Conservation (phyloP, 805 yeast genomes). For the Starmerella floricola region DNA sequence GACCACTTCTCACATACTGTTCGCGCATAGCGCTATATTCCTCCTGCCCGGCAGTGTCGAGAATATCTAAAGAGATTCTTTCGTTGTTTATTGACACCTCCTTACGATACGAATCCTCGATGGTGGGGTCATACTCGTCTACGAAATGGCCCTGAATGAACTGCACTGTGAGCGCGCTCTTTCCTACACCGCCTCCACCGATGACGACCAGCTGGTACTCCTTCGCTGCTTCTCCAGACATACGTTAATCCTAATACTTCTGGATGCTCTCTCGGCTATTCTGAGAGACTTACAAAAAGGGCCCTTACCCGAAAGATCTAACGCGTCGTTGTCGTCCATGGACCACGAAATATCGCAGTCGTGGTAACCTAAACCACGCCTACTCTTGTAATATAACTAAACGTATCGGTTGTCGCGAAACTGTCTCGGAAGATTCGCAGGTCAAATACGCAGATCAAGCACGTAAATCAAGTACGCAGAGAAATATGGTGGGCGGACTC, state of each 20-base stretch:
- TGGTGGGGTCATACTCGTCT: constrained; percentile 96
- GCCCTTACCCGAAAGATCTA: background rate
- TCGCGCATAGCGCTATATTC: constrained; percentile 90
- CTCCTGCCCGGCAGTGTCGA: constrained; percentile 98
- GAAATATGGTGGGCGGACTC: too few relatives aligned
- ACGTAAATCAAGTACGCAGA: too few relatives aligned
- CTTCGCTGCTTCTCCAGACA: constrained; percentile 24
- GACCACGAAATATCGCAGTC: too few relatives aligned
- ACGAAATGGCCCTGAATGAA: constrained; percentile 90
- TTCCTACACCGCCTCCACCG: constrained; percentile 99
- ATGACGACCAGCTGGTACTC: constrained; percentile 92
- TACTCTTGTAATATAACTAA: too few relatives aligned
- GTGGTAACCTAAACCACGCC: background rate
- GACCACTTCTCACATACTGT: constrained; percentile 92
- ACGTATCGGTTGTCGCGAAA: too few relatives aligned
- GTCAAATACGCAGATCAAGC: too few relatives aligned
- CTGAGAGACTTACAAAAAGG: background rate
- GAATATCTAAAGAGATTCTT: constrained; percentile 67
- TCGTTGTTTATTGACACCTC: constrained; percentile 74
- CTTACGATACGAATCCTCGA: constrained; percentile 65
- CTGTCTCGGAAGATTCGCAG: too few relatives aligned
- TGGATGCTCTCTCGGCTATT: too few relatives aligned
- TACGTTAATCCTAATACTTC: background rate
- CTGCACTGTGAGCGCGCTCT: constrained; percentile 90
- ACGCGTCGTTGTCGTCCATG: too few relatives aligned